Evolutionary conservation across 148 eudicot species (phyloP).

Genomic region (Amaranthus cruentus): DNA sequence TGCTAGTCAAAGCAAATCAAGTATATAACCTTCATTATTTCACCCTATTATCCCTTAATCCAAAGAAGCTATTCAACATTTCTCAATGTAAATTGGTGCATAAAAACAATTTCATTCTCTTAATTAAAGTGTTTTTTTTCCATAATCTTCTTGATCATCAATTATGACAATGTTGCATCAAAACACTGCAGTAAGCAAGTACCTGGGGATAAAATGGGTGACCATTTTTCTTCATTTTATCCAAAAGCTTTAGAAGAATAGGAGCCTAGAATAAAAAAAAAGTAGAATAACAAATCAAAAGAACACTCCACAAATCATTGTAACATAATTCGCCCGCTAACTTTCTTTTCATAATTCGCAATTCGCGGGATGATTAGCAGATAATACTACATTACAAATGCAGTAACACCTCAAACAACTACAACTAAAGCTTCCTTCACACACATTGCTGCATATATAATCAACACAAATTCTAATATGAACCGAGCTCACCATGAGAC

Average conservation of each 20-base stretch:
- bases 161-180: not conserved
- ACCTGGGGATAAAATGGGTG: constrained; percentile 89
- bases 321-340: too few species aligned
- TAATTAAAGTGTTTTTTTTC: not conserved
- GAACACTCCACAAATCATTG: too few species aligned
- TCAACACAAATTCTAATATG: too few species aligned
- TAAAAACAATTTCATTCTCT: not conserved
- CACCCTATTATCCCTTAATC: too few species aligned
- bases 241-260: constrained; percentile 61
- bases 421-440: not conserved
- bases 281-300: not conserved
- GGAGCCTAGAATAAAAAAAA: constrained; percentile 54
- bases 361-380: too few species aligned
- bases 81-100: not conserved
- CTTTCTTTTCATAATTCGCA: too few species aligned
- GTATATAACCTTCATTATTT: too few species aligned
- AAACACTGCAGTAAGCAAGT: constrained; percentile 1
- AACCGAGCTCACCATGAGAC: too few species aligned
- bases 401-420: not conserved
- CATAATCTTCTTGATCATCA: not conserved
- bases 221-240: constrained; percentile 66
- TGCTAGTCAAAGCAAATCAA: too few species aligned
- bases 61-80: too few species aligned
- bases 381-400: constrained; percentile 1
- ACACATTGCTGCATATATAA: not conserved